Evolutionary conservation across 495 filamentous ascomycete genomes (phyloP), one percentile per base, ranked within the genome.

Genomic region (Xylaria intraflava): DNA sequence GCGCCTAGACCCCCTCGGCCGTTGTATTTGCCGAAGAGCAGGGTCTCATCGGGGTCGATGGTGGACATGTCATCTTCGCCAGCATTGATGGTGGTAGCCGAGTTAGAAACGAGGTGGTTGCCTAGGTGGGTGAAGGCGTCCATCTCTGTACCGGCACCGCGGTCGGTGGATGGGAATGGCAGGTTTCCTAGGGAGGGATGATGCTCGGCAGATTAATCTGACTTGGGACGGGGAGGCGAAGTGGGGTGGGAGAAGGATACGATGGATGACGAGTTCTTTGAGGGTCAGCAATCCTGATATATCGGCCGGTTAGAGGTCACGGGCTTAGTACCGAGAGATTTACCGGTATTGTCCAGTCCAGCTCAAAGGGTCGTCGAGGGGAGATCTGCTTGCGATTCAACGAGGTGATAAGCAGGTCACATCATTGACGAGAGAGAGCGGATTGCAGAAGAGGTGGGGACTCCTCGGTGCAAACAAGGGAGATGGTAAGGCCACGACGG

Each of bases 71-170:
- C 78, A 67, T 88, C 86, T 42, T 72, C 71, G 46, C 79, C 84
- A 46, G 83, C 83, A 63, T 89, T 86, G 56, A 94, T 91, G 27
- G 82, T 81, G 30, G 82, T 81, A 23, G 80, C 80, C 20, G 83
- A 86, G 65, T 88, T 81, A 57, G 81, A 86, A 64, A 87, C 82
- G 56, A 89, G 76, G 69, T 90, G 85, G 66, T 90, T 91, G 50
- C 86, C 88, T 42, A 93, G 78, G 64, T 92, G 86, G 49, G 85
- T 92, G 63, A 93, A 93, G 50, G 88, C 87, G 63, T 85, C 86
- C 52, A 55, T 55, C 67, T 90, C 87, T 87, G 90, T 91, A 51
- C 53, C 71, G 50, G 55, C 35, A 56, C 58, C 46, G 55, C 57
- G 35, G 5, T 46, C 24, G 45, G 56, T 47, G 50, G 64, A 51